A percentile compares a stretch with the other conserved stretches of the same genome.
Evolutionary conservation across 768 basidiomycete genomes (phyloP).

Genomic region (Pleurotus citrinopileatus): DNA sequence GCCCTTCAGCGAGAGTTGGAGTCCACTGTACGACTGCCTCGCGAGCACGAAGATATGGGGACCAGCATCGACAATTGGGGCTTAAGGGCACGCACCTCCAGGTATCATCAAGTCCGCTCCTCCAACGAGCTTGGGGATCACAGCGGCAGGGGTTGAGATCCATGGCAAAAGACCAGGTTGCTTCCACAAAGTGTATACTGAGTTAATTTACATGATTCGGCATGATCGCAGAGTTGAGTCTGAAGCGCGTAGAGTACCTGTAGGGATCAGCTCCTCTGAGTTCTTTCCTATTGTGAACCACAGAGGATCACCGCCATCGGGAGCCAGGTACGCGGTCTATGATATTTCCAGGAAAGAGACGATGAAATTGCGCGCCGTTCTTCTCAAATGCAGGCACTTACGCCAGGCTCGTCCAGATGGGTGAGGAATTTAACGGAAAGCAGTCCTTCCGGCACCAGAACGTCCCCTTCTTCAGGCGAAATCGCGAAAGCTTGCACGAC

Average conservation of each 20-base stretch:
- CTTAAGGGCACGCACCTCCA: conserved; percentile 52
- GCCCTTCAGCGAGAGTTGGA: conserved; percentile 35
- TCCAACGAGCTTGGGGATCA: conserved; percentile 66
- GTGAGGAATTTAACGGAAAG: conserved; percentile 66
- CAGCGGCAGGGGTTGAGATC: conserved; percentile 67
- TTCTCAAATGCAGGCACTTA: too few species aligned
- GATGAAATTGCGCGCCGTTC: too few species aligned
- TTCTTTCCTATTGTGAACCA: conserved; percentile 78
- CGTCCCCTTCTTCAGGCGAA: conserved; percentile 55
- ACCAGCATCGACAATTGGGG: neutral
- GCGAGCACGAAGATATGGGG: conserved; percentile 19
- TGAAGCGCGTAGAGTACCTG: conserved; percentile 20
- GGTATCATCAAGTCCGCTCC: conserved; percentile 92
- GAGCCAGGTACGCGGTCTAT: conserved; percentile 62
- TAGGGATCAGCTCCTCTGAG: conserved; percentile 69
- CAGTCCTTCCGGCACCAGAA: conserved; percentile 73
- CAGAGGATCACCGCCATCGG: conserved; percentile 61
- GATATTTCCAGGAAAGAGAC: too few species aligned
- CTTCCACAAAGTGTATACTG: conserved; percentile 79
- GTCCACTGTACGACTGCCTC: conserved; percentile 58
- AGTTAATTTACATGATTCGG: neutral
- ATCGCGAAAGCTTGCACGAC: conserved; percentile 33
- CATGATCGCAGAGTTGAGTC: neutral
- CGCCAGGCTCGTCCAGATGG: conserved; percentile 63
- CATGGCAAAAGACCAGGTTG: conserved; percentile 63